Base-by-base conservation (phyloP, 352 stramenopile genomes). In the Pythium pectinolyticum region DNA sequence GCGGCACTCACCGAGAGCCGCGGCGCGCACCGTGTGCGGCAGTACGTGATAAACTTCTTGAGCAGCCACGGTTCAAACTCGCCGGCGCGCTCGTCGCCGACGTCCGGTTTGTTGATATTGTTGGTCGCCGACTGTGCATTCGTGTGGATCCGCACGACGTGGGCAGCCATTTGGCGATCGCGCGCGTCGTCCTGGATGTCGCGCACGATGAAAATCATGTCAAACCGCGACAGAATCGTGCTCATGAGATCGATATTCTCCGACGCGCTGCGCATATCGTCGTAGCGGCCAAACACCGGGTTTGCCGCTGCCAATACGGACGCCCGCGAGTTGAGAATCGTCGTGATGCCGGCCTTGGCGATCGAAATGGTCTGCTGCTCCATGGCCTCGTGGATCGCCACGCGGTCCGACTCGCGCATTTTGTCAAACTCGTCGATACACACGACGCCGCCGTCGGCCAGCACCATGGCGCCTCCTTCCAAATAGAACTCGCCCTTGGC, bases 221-320 rank as follows among this genome's bases (percentile, higher is more conserved):
- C 98, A 70, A 99, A 99, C 52, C 98, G 92, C 70, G 90, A 98
- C 80, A 99, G 96, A 75, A 99, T 99, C 6, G 97, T 92, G 35
- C 96, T 92, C 25, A 80, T 90, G 64, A 98, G 95, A 61, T 96
- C 89, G 15, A 97, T 82, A 59, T 95, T 94, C 65, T 92, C 90
- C 72, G 91, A 89, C 60, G 92, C 76, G 35, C 84, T 92, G 73
- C 96, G 96, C 50, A 84, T 94, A 58, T 92, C 89, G 67, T 97
- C 89, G 67, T 97, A 97, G 0, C 89, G 86, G 15, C 97, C 97
- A 71, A 97, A 95, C 43, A 99, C 92, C 6, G 98, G 98, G 79
- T 99, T 99, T 2, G 98, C 98, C 0, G 98, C 97, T 11, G 98
- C 98, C n/a, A 99, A 77, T 51, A 99, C 99, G n/a, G 96, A 99